These are phyloP conservation scores for Tubosaeta sp. DNA, from an alignment of 768 basidiomycete species.

Conservation along the genomic window DNA sequence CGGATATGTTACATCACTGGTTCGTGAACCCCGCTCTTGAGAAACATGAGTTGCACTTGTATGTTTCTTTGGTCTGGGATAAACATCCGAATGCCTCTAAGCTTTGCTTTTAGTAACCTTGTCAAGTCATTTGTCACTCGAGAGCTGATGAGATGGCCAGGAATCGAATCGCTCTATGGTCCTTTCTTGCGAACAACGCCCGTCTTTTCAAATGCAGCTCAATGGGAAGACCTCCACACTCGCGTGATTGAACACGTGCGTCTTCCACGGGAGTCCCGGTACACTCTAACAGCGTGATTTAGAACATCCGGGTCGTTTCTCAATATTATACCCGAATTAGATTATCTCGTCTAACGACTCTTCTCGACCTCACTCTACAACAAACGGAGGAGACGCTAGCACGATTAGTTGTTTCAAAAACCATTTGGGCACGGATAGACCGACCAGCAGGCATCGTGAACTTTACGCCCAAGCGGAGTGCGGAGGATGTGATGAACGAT, in stretches of 20 bases:
- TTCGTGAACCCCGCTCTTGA: conserved; percentile 71
- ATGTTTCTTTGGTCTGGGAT: conserved; percentile 20
- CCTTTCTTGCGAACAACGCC: conserved; percentile 73
- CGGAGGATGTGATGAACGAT: conserved; percentile 95
- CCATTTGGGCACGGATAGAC: conserved; percentile 92
- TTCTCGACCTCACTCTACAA: conserved; percentile 79
- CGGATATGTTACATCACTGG: conserved; percentile 90
- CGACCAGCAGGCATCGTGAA: conserved; percentile 85
- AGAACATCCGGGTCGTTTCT: conserved; percentile 96
- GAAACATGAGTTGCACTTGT: conserved; percentile 86
- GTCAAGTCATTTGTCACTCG: conserved; percentile 91
- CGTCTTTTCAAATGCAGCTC: conserved; percentile 73
- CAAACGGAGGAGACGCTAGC: conserved; percentile 88
- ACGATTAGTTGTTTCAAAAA: conserved; percentile 85
- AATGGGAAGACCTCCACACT: conserved; percentile 94
- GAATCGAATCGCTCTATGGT: conserved; percentile 86
- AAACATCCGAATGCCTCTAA: conserved; percentile 2
- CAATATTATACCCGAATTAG: conserved; percentile 95
- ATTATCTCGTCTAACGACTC: conserved; percentile 70
- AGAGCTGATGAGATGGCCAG: conserved; percentile 96
- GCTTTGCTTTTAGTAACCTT: conserved; percentile 60
- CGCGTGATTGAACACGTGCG: conserved; percentile 95
- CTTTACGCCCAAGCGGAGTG: conserved; percentile 76
- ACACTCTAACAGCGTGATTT: not conserved
- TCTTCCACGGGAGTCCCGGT: conserved; percentile 10